Evolutionary conservation across 2,329 filamentous ascomycete genomes (phyloP), one percentile per base, ranked within the genome.

Genomic region (Aspergillus latus): DNA sequence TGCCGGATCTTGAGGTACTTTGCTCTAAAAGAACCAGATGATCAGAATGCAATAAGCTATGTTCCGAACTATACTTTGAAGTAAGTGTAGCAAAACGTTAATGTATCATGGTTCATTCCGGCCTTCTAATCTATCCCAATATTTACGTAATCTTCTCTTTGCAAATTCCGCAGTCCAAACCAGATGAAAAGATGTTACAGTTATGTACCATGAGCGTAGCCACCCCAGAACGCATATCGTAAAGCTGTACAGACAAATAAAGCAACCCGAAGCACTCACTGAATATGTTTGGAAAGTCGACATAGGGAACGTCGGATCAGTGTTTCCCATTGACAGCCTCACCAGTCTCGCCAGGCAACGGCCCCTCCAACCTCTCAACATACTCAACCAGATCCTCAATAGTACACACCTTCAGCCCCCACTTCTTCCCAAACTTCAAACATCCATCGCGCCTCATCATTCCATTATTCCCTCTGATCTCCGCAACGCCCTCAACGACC

Each of bases 381-480:
- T 95, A 89, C 56, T 79, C 80, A 29, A 93, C 88, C 76, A 99
- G 75, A 75, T 93, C 92, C 71, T 93, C 92, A 76, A 99, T 97
- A 30, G 94, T 97, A 76, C 92, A 96, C 57, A 96, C 91, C 79
- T 89, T 94, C 65, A 99, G 79, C 4, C 92, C 92, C 86, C 89
- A 97, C 75, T 82, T 86, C 74, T 86, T 85, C 29, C 92, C 94
- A 81, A 99, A 99, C 49, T 81, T 83, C 69, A 99, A 79, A 76
- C 92, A 97, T 37, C 85, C 89, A 77, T 96, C 91, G 61, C 91
- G 85, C 64, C 92, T 80, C 86, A 97, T 87, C 94, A 99, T 99
- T 28, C 88, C 90, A n/a, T 77, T 76, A 51, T 87, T 84, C 16
- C 83, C 86, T 9, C 74, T 72, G 63, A 86, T 79, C 67, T 89